Evolutionary conservation across 306 rosid species (phyloP).

Genomic region (Trifolium pratense): DNA sequence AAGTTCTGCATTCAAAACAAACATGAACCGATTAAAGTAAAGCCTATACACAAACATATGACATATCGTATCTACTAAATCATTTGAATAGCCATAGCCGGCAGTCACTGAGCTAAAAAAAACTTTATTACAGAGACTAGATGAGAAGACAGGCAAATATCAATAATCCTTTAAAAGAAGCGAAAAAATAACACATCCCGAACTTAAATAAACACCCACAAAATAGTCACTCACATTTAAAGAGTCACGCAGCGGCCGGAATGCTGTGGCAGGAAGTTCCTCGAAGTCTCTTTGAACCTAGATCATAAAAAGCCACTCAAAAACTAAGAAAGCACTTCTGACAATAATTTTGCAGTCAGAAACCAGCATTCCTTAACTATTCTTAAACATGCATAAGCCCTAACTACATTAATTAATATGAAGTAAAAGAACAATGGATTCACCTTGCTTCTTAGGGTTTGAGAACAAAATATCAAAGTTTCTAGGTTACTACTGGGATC

Average conservation of each 20-base stretch:
- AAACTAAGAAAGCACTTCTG: conserved; percentile 39
- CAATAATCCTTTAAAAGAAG: not conserved
- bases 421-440: conserved; percentile 26
- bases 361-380: conserved; percentile 27
- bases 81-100: conserved; percentile 8
- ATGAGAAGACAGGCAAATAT: not conserved
- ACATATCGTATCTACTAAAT: conserved; percentile 16
- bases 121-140: not conserved
- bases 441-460: conserved; percentile 99
- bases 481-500: conserved; percentile 94
- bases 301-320: conserved; percentile 34
- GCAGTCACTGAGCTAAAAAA: conserved; percentile 8
- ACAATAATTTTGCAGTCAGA: conserved; percentile 24
- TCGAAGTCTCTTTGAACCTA: conserved; percentile 98
- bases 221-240: conserved; percentile 83
- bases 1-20: conserved; percentile 75
- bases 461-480: conserved; percentile 96
- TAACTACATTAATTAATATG: not conserved
- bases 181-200: not conserved
- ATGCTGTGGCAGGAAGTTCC: conserved; percentile 94
- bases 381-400: conserved; percentile 6
- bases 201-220: conserved; percentile 26
- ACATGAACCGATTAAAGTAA: conserved; percentile 24
- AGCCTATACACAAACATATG: conserved; percentile 29
- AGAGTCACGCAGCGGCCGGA: conserved; percentile 91